Base-by-base conservation (phyloP, 1,284 basidiomycete species). In the Anthracocystis panici-leucophaei region DNA sequence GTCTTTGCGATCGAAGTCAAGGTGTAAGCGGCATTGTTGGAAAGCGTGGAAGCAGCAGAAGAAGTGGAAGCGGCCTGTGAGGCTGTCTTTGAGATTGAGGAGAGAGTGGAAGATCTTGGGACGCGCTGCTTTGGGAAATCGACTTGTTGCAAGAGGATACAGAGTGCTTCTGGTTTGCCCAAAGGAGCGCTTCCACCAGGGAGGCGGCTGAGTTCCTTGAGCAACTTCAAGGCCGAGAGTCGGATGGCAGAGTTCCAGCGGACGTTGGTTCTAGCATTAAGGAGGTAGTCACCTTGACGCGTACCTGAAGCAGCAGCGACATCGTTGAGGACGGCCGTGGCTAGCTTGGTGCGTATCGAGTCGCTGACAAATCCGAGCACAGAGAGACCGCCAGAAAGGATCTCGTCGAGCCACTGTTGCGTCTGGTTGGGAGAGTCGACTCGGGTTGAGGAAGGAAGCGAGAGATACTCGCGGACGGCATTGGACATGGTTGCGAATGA, bases 121-220 rank as follows among this genome's bases (percentile, higher is more conserved):
- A 65, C 63, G 5, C 63, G 58, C 57, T 66, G 73, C 51, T 66
- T 56, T 4, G 76, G 73, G 33, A 76, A 75, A 35, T 69, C 73
- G 53, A 78, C 51, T 52, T 78, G 76, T 23, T 71, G 65, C 16
- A 78, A 54, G 31, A 78, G 65, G 40, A 54, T 57, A 11, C 73
- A 57, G 16, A 76, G 61, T 20, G 57, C 66, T 27, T 66, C 57
- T 52, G 60, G 53, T 20, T 64, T 63, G 29, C 57, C 67, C 12
- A 75, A 46, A 16, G 75, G 73, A 5, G 62, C 52, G 40, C 78
- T 81, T 12, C 75, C 78, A 18, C 75, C 78, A 7, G 79, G 69
- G 2, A 80, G 50, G 1, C 79, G 62, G 41, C 70, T 77, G 42
- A 80, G 69, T 65, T 80, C 79, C 40, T 81, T 81, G 57, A 81